Conservation (phyloP, 2,329 filamentous ascomycete genomes). For the Neocucurbitaria cava region DNA sequence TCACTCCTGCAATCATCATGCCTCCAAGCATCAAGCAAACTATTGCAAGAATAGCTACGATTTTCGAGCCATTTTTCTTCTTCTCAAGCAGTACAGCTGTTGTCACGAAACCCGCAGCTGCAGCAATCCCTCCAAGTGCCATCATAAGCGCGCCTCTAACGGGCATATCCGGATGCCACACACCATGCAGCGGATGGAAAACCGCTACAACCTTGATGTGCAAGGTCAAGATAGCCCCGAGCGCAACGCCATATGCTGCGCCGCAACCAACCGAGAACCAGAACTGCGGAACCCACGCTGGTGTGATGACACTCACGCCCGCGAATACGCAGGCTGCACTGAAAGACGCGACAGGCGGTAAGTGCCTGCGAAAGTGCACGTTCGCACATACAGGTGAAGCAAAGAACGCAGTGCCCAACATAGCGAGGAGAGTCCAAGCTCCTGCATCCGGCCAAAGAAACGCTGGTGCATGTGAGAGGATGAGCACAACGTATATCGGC, state of each 20-base stretch:
- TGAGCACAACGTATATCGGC: slow-evolving; percentile 16
- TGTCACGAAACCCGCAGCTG: slow-evolving; percentile 11
- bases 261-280: neutral
- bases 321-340: slow-evolving; percentile 1
- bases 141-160: slow-evolving; percentile 6
- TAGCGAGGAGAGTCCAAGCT: slow-evolving; percentile 1
- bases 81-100: slow-evolving; percentile 12
- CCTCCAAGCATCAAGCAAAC: slow-evolving; percentile 7
- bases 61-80: slow-evolving; percentile 1
- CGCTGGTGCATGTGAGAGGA: slow-evolving; percentile 4
- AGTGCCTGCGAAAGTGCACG: neutral
- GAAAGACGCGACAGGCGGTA: slow-evolving; percentile 10
- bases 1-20: slow-evolving; percentile 2
- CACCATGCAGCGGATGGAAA: neutral
- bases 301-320: neutral
- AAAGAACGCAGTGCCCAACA: slow-evolving; percentile 8
- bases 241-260: slow-evolving; percentile 9
- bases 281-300: neutral
- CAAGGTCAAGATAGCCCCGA: slow-evolving; percentile 11
- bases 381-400: slow-evolving; percentile 1
- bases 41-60: slow-evolving; percentile 5
- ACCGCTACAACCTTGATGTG: slow-evolving; percentile 1
- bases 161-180: slow-evolving; percentile 7
- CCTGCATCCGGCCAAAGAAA: neutral
- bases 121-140: slow-evolving; percentile 5